Percentiles rank a stretch among this genome's conserved stretches.
phyloP scores from a whole-genome alignment of 1,284 basidiomycete species.

The Neolentinus lepideus region DNA sequence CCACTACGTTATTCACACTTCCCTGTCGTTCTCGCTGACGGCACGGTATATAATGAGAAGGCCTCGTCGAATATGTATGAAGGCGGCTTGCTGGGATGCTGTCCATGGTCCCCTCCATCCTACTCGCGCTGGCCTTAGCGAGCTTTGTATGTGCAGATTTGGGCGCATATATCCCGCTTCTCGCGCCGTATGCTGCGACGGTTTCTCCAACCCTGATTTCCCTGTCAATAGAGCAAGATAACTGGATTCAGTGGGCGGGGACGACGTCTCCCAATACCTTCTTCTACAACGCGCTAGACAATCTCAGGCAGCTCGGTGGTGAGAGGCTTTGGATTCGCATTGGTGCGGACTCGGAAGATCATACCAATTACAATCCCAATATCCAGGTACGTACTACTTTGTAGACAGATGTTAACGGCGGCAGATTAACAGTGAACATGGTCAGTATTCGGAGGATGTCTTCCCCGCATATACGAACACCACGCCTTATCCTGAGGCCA shows the following conservation, averaged over 20 bases:
- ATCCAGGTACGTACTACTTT: slow-evolving; percentile 26
- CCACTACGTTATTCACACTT: not conserved
- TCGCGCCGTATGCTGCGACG: slow-evolving; percentile 8
- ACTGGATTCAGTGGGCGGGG: slow-evolving; percentile 60
- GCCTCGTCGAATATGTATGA: not conserved
- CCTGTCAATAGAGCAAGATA: slow-evolving; percentile 64
- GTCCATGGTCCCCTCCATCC: not conserved
- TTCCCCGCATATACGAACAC: slow-evolving; percentile 42
- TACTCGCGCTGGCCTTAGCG: not conserved
- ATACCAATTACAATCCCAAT: slow-evolving; percentile 41
- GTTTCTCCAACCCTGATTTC: slow-evolving; percentile 44
- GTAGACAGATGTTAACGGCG: not conserved
- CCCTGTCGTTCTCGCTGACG: not conserved
- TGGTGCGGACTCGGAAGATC: slow-evolving; percentile 58
- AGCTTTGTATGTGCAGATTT: not conserved
- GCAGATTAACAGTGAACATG: not conserved
- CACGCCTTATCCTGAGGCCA: slow-evolving; percentile 59
- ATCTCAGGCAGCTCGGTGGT: slow-evolving; percentile 46
- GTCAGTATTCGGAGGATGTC: slow-evolving; percentile 30
- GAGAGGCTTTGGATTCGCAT: slow-evolving; percentile 52
- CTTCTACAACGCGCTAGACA: slow-evolving; percentile 49
- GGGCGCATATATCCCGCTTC: slow-evolving; percentile 11
- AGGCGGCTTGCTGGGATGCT: not conserved
- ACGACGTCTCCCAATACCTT: slow-evolving; percentile 41
- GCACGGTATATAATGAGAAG: not conserved